A percentile compares a stretch with the other conserved stretches of the same genome.
Conservation (phyloP, 176 grass and related monocot species). For the Pontederia paniculata region DNA sequence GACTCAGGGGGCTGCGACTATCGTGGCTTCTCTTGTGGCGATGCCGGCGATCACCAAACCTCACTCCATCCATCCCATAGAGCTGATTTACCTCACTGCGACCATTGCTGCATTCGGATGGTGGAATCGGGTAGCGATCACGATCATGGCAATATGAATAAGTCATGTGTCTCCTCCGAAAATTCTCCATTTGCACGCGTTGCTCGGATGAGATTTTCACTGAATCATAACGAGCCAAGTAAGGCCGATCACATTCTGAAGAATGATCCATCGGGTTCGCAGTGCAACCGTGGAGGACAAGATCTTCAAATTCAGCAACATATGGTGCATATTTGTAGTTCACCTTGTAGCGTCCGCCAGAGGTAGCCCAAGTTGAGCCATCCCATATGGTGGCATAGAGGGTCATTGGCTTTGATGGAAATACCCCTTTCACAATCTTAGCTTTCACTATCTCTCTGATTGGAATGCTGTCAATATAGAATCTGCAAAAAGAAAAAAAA, state of each 20-base stretch:
- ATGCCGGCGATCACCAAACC: not conserved
- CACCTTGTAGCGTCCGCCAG: slow-evolving; percentile 9
- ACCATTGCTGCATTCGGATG: not conserved
- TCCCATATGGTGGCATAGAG: slow-evolving; percentile 19
- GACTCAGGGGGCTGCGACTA: not conserved
- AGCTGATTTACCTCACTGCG: not conserved
- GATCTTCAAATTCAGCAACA: slow-evolving; percentile 9
- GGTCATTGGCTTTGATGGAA: slow-evolving; percentile 17
- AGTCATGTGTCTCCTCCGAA: slow-evolving; percentile 8
- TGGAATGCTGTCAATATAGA: slow-evolving; percentile 15
- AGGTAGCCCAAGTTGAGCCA: slow-evolving; percentile 16
- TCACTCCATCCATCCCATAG: slow-evolving; percentile 7
- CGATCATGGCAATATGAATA: slow-evolving; percentile 10
- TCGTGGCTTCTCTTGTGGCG: not conserved
- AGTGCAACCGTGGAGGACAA: slow-evolving; percentile 8
- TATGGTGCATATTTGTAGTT: slow-evolving; percentile 18
- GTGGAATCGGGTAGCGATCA: not conserved
- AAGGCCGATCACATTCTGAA: not conserved
- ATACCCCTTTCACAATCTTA: not conserved
- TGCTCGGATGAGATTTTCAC: not conserved
- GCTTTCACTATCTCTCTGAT: slow-evolving; percentile 5
- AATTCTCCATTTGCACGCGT: not conserved
- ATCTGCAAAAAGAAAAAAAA: not conserved
- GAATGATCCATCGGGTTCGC: slow-evolving; percentile 13
- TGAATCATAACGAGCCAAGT: not conserved